These are phyloP conservation scores for Diaporthe sp. DNA, from an alignment of 2,329 filamentous ascomycete species.

Conservation along the genomic window DNA sequence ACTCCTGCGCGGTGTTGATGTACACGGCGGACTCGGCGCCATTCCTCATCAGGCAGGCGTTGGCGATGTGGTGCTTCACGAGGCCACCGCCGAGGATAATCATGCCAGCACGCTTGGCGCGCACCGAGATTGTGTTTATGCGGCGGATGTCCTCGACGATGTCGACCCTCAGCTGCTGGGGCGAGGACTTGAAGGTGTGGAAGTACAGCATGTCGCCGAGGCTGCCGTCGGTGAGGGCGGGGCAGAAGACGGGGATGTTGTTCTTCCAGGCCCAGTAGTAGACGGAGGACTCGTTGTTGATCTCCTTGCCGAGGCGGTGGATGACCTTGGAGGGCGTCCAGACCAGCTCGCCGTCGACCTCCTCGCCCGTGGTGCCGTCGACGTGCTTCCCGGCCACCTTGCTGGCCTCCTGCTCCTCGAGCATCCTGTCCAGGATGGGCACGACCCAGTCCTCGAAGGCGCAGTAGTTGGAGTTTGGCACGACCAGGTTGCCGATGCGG, in stretches of 20 bases:
- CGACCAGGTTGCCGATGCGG: conserved; percentile 94
- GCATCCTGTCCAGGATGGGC: conserved; percentile 93
- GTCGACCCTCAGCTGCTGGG: conserved; percentile 85
- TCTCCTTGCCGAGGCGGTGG: conserved; percentile 89
- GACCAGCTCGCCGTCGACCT: conserved; percentile 77
- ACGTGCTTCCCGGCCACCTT: conserved; percentile 62
- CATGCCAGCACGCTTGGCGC: conserved; percentile 91
- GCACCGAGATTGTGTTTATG: conserved; percentile 92
- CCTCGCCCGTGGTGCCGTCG: conserved; percentile 55
- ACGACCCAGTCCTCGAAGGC: conserved; percentile 98
- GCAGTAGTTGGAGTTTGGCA: conserved; percentile 98
- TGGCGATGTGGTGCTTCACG: conserved; percentile 99
- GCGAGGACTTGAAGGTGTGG: conserved; percentile 93
- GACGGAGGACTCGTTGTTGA: conserved; percentile 91
- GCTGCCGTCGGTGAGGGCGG: conserved; percentile 94
- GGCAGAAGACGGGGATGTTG: conserved; percentile 96
- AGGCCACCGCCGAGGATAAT: conserved; percentile 94
- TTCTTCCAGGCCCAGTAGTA: conserved; percentile 99
- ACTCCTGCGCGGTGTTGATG: conserved; percentile 97
- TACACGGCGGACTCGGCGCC: conserved; percentile 97
- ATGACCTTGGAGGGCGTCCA: conserved; percentile 98
- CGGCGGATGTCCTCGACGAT: conserved; percentile 93
- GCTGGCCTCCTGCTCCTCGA: conserved; percentile 90
- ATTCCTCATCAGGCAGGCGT: conserved; percentile 97
- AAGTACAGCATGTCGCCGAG: conserved; percentile 99